Evolutionary conservation across 306 rosid species (phyloP).

Genomic region (Trifolium repens): DNA sequence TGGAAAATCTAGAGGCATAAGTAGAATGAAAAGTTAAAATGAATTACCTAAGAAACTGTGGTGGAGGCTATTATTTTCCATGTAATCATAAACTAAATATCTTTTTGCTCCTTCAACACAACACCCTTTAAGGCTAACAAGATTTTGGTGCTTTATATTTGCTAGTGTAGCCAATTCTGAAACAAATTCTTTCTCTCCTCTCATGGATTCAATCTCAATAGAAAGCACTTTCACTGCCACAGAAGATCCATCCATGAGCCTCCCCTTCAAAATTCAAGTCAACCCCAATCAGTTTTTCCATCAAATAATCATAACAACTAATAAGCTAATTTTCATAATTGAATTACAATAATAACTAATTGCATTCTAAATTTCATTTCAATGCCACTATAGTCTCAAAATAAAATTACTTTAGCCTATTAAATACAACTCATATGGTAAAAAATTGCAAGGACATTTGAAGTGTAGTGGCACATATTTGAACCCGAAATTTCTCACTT

Average conservation of each 20-base stretch:
- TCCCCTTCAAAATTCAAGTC: constrained; percentile 58
- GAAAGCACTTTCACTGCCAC: constrained; percentile 88
- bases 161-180: constrained; percentile 83
- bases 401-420: too few species aligned
- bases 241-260: constrained; percentile 59
- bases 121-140: constrained; percentile 75
- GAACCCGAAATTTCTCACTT: too few species aligned
- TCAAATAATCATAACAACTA: background rate
- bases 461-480: too few species aligned
- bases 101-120: constrained; percentile 78
- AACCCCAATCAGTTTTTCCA: constrained; percentile 38
- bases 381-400: too few species aligned
- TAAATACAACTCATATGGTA: too few species aligned
- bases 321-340: background rate
- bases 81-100: constrained; percentile 84
- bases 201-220: constrained; percentile 75
- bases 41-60: constrained; percentile 62
- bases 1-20: background rate
- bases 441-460: background rate
- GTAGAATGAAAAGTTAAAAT: background rate
- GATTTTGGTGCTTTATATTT: constrained; percentile 72
- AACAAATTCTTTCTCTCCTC: constrained; percentile 86
- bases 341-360: too few species aligned
- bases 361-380: background rate
- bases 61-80: constrained; percentile 86